Evolutionary conservation across 345 rosid species (phyloP), one percentile per base, ranked within the genome.

Genomic region (Xanthoceras sorbifolium): DNA sequence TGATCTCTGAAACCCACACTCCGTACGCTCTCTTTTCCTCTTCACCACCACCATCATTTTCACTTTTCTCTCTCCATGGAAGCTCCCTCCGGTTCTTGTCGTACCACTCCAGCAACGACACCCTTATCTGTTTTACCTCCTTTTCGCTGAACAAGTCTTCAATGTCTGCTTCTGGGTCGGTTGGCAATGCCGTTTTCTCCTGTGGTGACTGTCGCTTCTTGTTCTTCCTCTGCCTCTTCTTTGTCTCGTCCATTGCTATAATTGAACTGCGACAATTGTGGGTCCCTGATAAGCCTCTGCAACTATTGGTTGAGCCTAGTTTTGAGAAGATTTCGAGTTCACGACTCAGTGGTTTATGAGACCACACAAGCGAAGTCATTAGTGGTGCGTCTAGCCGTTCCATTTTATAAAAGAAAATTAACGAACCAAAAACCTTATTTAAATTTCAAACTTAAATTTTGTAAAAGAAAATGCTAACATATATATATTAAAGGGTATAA

Each of bases 1-100:
- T 95, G 67, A 95, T 87, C 85, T 95, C 99, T 48, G 99, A 95
- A 54, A 95, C 96, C 98, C 99, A 95, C 22, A 93, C 92, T 77
- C 91, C 92, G 80, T 93, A 95, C 9, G 94, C 99, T 77, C 91
- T 87, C 73, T 70, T 85, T 71, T 85, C 88, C 64, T 74, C 70
- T 48, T 83, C 88, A 26, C 74, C 81, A 32, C 74, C 74, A 52
- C 71, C 81, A 40, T 76, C 84, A 17, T 36, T 54, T 61, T 73
- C 77, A 55, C 82, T 44, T 23, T 57, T 76, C 46, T 64, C 77
- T 75, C 99, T 90, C 99, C 97, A 95, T 8, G 98, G 98, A 40
- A 95, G 97, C 81, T 89, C 90, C 68, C 98, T 84, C 74, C 82
- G 79, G 79, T 86, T 89, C 77, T 61, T 65, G 79, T 92, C 91